A percentile compares a stretch with the other conserved stretches of the same genome.
Conservation (phyloP, 2,329 filamentous ascomycete genomes). For the Byssochlamys sp. region DNA sequence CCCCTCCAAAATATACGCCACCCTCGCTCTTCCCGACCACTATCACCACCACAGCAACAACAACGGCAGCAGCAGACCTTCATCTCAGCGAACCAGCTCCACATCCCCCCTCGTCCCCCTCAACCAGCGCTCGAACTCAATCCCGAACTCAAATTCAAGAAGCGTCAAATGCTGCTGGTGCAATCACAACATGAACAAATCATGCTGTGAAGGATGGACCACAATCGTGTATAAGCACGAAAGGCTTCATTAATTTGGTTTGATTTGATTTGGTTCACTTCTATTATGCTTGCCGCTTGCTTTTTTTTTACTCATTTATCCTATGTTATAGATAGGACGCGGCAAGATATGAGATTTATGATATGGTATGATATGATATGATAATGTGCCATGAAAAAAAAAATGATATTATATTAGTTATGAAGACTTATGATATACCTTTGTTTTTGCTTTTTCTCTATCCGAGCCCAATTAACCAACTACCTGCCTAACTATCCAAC, state of each 20-base stretch:
- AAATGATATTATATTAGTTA: too few relatives aligned
- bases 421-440: too few relatives aligned
- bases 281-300: too few relatives aligned
- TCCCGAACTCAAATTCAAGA: not conserved
- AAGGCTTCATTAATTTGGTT: conserved; percentile 31
- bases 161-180: conserved; percentile 61
- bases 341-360: too few relatives aligned
- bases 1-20: conserved; percentile 30
- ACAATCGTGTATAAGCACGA: conserved; percentile 59
- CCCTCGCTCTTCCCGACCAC: conserved; percentile 21
- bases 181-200: conserved; percentile 58
- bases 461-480: too few relatives aligned
- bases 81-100: too few relatives aligned
- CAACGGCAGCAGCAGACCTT: not conserved
- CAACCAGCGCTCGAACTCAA: not conserved
- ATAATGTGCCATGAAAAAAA: too few relatives aligned
- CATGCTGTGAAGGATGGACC: conserved; percentile 60
- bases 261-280: too few relatives aligned
- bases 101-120: not conserved
- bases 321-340: too few relatives aligned
- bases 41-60: not conserved
- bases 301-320: too few relatives aligned
- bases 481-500: too few relatives aligned
- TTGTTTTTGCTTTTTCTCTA: too few relatives aligned
- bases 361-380: not conserved